phyloP scores from a whole-genome alignment of 306 rosid genomes.

The Dryas octopetala region DNA sequence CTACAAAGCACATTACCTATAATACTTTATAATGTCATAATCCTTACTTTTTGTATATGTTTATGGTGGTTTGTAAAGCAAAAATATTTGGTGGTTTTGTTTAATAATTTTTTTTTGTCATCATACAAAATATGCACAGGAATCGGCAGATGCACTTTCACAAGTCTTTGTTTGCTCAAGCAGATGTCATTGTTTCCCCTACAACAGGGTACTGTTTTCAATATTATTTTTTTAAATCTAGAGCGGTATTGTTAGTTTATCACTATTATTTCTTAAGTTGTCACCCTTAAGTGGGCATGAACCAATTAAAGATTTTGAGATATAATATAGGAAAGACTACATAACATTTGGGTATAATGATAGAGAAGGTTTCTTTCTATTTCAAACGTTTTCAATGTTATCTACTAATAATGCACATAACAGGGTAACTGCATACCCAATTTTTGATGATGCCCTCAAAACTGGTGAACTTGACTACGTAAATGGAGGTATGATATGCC shows the following conservation, averaged over 20 bases:
- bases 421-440: slow-evolving; percentile 91
- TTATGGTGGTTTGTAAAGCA: not conserved
- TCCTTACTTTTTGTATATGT: not conserved
- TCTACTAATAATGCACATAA: slow-evolving; percentile 1
- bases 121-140: slow-evolving; percentile 42
- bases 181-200: slow-evolving; percentile 92
- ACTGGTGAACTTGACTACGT: slow-evolving; percentile 97
- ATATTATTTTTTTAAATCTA: not conserved
- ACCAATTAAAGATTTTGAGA: not conserved
- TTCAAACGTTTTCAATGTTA: not conserved
- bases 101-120: not conserved
- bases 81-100: not conserved
- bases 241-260: not conserved
- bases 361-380: not conserved
- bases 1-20: not conserved
- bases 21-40: not conserved
- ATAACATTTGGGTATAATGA: not conserved
- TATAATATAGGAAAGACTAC: not conserved
- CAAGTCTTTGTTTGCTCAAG: slow-evolving; percentile 58
- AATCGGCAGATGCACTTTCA: slow-evolving; percentile 86
- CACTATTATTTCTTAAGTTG: not conserved
- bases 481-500: slow-evolving; percentile 68
- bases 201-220: slow-evolving; percentile 63
- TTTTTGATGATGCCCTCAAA: slow-evolving; percentile 68
- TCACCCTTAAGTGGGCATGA: not conserved